phyloP scores from a whole-genome alignment of 352 stramenopile species.

The Phytophthora ramorum region DNA sequence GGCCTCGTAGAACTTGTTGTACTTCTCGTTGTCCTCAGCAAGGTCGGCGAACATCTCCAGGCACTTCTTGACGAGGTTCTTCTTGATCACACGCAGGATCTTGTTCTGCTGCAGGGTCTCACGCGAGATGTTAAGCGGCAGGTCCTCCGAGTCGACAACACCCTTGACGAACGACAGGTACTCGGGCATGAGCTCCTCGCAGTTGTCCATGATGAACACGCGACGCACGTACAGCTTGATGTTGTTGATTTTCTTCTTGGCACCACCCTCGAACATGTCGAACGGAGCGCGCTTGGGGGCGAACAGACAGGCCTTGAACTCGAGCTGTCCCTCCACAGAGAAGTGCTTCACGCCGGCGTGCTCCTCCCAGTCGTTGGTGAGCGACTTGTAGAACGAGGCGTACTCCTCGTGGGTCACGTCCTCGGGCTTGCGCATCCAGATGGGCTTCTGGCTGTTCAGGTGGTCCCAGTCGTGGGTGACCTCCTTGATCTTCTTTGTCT shows the following conservation, averaged over 20 bases:
- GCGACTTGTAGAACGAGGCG: slow-evolving; percentile 99
- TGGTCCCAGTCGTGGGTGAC: slow-evolving; percentile 99
- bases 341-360: slow-evolving; percentile 99
- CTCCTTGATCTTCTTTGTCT: slow-evolving; percentile 97
- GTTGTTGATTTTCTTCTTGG: slow-evolving; percentile 99
- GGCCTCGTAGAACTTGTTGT: slow-evolving; percentile 99
- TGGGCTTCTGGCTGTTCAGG: slow-evolving; percentile 99
- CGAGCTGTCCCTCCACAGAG: slow-evolving; percentile 98
- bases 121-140: slow-evolving; percentile 99
- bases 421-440: slow-evolving; percentile 99
- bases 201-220: slow-evolving; percentile 99
- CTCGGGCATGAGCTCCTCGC: slow-evolving; percentile 99
- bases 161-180: slow-evolving; percentile 99
- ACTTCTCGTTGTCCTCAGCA: slow-evolving; percentile 97
- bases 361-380: slow-evolving; percentile 99
- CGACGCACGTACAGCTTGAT: slow-evolving; percentile 99
- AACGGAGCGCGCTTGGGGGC: slow-evolving; percentile 99
- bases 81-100: slow-evolving; percentile 99
- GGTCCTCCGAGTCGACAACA: slow-evolving; percentile 99
- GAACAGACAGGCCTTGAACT: slow-evolving; percentile 99
- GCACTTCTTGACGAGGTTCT: slow-evolving; percentile 99
- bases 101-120: slow-evolving; percentile 99
- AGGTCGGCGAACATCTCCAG: slow-evolving; percentile 99
- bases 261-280: slow-evolving; percentile 99
- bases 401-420: slow-evolving; percentile 99